Conservation (phyloP, 139 green algal genomes). For the Deuterostichococcus epilithicus region DNA sequence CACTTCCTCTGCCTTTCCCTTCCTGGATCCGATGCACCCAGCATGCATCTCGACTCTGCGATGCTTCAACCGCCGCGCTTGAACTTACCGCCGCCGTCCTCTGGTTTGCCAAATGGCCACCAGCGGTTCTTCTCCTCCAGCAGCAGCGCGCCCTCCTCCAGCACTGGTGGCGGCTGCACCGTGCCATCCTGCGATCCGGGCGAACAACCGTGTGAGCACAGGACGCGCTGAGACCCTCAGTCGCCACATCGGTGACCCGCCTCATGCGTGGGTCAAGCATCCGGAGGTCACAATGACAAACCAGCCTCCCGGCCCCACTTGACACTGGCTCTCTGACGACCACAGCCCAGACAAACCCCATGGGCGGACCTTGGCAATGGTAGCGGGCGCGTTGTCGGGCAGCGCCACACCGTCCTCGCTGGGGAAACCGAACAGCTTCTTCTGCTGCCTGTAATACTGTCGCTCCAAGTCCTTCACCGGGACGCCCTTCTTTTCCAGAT, state of each 20-base stretch:
- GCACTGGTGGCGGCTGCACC: constrained; percentile 17
- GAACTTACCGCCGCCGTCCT: constrained; percentile 2
- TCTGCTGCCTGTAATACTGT: constrained; percentile 1
- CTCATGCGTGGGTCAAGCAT: no score
- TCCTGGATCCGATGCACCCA: no score
- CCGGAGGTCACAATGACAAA: no score
- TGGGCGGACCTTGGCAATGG: neutral
- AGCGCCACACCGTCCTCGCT: neutral
- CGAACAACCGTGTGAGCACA: no score
- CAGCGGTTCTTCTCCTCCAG: constrained; percentile 8
- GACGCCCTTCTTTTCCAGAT: constrained; percentile 16
- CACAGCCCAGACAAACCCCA: no score
- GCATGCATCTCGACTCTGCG: no score
- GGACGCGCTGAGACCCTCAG: no score
- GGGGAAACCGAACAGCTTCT: constrained; percentile 1
- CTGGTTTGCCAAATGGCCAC: constrained; percentile 5
- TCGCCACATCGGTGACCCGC: no score
- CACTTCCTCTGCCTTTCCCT: no score
- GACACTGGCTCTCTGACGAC: no score
- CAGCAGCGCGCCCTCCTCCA: constrained; percentile 33
- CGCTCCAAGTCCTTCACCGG: neutral
- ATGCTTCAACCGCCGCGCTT: neutral
- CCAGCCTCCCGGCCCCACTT: no score
- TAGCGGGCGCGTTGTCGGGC: constrained; percentile 15
- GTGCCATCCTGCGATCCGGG: constrained; percentile 14